phyloP scores from a whole-genome alignment of 495 filamentous ascomycete genomes.

The Evernia prunastri region DNA sequence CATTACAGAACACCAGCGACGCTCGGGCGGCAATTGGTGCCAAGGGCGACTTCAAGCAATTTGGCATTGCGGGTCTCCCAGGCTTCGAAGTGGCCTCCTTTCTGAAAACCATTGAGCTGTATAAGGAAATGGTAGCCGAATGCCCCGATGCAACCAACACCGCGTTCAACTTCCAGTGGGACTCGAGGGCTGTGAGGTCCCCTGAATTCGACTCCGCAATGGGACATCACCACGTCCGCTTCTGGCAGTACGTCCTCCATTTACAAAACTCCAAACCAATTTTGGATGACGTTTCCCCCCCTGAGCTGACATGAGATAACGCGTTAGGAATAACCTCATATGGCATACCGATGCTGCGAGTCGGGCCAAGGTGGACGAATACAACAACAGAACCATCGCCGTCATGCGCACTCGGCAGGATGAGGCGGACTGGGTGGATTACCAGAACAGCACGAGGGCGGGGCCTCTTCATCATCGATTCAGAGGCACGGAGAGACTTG shows the following conservation, averaged over 20 bases:
- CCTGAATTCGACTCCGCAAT: slow-evolving; percentile 23
- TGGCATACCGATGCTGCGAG: too few species aligned
- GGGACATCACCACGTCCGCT: slow-evolving; percentile 24
- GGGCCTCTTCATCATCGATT: too few species aligned
- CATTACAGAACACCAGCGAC: slow-evolving; percentile 24
- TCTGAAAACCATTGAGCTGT: slow-evolving; percentile 21
- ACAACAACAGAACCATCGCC: too few species aligned
- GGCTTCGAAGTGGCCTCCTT: slow-evolving; percentile 21
- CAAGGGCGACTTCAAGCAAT: slow-evolving; percentile 26
- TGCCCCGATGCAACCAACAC: slow-evolving; percentile 25
- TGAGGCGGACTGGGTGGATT: too few species aligned
- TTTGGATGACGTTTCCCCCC: too few species aligned
- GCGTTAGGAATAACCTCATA: too few species aligned
- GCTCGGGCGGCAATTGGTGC: slow-evolving; percentile 20
- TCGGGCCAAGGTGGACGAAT: too few species aligned
- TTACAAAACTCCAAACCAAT: too few species aligned
- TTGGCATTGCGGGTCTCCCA: slow-evolving; percentile 24
- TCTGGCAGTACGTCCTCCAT: slow-evolving; percentile 22
- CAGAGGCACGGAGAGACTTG: too few species aligned
- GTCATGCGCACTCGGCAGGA: too few species aligned
- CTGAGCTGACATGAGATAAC: too few species aligned
- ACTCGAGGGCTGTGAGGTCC: slow-evolving; percentile 20
- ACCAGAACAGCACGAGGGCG: too few species aligned
- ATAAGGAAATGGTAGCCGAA: slow-evolving; percentile 22
- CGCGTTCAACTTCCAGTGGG: slow-evolving; percentile 27